Evolutionary conservation across 2,329 filamentous ascomycete species (phyloP), one percentile per base, ranked within the genome.

Genomic region (Epichloe gansuensis): DNA sequence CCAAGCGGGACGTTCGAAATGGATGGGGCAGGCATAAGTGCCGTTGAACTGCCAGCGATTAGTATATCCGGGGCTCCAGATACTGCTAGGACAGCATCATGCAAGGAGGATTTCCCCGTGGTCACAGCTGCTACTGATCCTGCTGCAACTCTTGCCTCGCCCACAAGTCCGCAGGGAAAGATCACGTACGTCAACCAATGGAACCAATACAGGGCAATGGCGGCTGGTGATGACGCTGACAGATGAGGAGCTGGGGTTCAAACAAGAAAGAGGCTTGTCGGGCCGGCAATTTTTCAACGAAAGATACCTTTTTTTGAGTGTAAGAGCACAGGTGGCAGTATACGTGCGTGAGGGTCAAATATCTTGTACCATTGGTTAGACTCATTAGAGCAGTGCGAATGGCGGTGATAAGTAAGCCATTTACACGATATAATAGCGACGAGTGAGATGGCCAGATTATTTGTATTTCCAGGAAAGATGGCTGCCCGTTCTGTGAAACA

Each of bases 111-210:
- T 39, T 43, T 21, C 8, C 36, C 35, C 8, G 12, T 56, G 13
- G 52, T 55, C 3, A 55, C 57, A 8, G 43, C 51, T 13, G 52
- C 57, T 5, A 35, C 53, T n/a, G 66, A 68, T 53, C 66, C 65
- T 3, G 60, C 58, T 17, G 65, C 66, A 45, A 69, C 66, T 51
- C 63, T 69, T 53, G 66, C 65, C 49, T 59, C 62, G 15, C 57
- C 64, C 15, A 53, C 57, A n/a, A 55, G 57, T n/a, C 61, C 66
- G 50, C 59, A 51, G 52, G 63, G 59, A 44, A 62, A 54, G 46
- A 62, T 56, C 44, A 52, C 58, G 15, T 68, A 67, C 52, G 61
- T 69, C 49, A 69, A 69, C 51, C 64, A 69, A 49, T 69, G 67
- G 67, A 64, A 66, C 51, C 63, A 68, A 50, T 69, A 50, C 21